Evolutionary conservation across 257 asterid genomes (phyloP), one percentile per base, ranked within the genome.

Genomic region (Petunia secreta): DNA sequence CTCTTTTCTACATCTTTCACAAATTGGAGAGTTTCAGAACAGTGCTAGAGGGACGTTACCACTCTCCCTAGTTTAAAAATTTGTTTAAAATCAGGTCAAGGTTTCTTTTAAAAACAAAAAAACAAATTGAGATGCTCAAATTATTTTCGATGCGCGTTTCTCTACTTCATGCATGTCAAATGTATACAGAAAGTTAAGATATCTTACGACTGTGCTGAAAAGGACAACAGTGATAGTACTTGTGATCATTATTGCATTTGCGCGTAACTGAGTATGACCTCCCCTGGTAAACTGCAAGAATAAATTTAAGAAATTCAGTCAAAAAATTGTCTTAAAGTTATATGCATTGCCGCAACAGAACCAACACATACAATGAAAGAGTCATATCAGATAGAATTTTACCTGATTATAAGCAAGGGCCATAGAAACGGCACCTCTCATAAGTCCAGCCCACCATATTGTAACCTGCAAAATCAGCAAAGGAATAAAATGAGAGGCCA

Each of bases 381-480:
- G 41, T 16, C 0, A 71, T 10, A 46, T 5, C 60, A 71, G 59
- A 69, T 25, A 10, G 77, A 25, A 41, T 11, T 75, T 81, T 83
- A 94, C 99, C 98, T 96, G 95, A 80, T 96, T 96, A 91, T 96
- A 96, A 84, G 99, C 99, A 80, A 96, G 99, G 75, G 99, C 99
- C 97, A 96, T 86, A 52, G 99, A 96, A 82, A 96, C 98, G 34
- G 99, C 98, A 73, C 99, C 99, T 10, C 98, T 90, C 99, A 96
- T 94, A 67, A 96, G 98, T 82, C 99, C 99, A 54, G 99, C 97
- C 99, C 99, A 96, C 99, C 99, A 96, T 79, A 96, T 89, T 3
- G 87, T 91, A 55, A 94, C 57, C 99, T 96, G 91, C 80, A 85
- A 82, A 80, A 52, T 38, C 68, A 78, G 9, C 58, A 66, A 79